phyloP scores from a whole-genome alignment of 2,329 filamentous ascomycete genomes.

The Sordariomycetes sp. region DNA sequence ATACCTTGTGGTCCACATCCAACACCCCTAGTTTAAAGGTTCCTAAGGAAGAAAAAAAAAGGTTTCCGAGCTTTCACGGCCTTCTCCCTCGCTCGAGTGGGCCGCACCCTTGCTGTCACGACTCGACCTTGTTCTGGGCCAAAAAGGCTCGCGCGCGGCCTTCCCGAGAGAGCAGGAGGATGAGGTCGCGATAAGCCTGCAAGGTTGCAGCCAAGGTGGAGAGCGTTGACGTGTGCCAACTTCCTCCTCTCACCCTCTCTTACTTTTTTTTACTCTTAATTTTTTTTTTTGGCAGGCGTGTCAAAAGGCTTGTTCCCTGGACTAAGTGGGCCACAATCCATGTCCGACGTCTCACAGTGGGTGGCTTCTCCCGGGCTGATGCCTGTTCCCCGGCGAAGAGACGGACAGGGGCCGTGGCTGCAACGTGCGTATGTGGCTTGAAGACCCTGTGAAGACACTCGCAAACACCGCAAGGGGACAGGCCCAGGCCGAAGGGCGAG shows the following conservation, averaged over 20 bases:
- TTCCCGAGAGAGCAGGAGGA: neutral
- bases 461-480: neutral
- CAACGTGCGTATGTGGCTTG: neutral
- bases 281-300: neutral
- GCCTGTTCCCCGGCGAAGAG: neutral
- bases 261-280: neutral
- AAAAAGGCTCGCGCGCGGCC: neutral
- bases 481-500: neutral
- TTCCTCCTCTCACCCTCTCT: slow-evolving; percentile 3
- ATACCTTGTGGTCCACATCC: too few relatives aligned
- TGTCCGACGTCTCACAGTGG: neutral
- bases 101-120: too few relatives aligned
- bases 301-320: neutral
- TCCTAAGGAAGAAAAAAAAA: too few relatives aligned
- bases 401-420: neutral
- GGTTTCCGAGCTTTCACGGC: too few relatives aligned
- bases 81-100: too few relatives aligned
- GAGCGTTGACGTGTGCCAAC: neutral
- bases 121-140: too few relatives aligned
- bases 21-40: too few relatives aligned
- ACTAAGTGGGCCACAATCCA: neutral
- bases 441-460: neutral
- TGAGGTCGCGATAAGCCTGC: neutral
- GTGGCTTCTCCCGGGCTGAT: neutral
- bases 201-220: neutral